Base-by-base conservation (phyloP, 176 grass and related monocot genomes). In the Oryza glaberrima region DNA sequence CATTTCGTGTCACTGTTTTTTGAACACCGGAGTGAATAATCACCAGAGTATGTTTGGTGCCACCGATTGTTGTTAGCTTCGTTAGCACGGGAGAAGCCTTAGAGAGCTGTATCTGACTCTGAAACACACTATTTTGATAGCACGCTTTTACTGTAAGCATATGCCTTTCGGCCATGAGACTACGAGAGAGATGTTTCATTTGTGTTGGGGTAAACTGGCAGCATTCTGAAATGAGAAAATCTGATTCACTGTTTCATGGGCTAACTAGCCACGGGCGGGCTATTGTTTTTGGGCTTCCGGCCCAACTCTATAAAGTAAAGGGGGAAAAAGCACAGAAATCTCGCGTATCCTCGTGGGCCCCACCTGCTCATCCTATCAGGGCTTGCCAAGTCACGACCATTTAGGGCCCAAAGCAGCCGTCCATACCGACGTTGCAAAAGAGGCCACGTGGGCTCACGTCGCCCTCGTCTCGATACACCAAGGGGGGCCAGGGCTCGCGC, bases 401-500 rank as follows among this genome's bases (percentile, higher is more conserved):
- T 0, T 4, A 35, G 22, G 78, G 48, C 52, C 40, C 52, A 7
- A 7, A 41, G 7, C 80, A 32, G 15, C 73, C 30, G 56, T 45
- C 67, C 52, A 73, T 79, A 41, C 20, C 0, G 6, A 30, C 35
- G 87, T 15, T 32, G 17, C 17, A 73, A 1, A 47, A 3, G 1
- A 49, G 28, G 72, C 88, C 88, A 89, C 88, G 82, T 89, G 43
- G 41, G 72, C 77, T 82, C 88, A 89, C 88, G 35, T 89, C 72
- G 71, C 72, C 36, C 77, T 44, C 79, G 2, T 3, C 26, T 32
- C 11, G 49, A 25, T 12, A 28, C 52, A 26, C 7, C 35, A 36
- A 36, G 35, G 3, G 35, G 35, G 35, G 35, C 35, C 23, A 19
- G 60, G 52, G 3, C 4, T 11, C 5, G 23, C 16, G 47, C 38